A percentile compares a stretch with the other conserved stretches of the same genome.
Evolutionary conservation across 106 monocot genomes (phyloP).

Genomic region (Triglochin maritima): DNA sequence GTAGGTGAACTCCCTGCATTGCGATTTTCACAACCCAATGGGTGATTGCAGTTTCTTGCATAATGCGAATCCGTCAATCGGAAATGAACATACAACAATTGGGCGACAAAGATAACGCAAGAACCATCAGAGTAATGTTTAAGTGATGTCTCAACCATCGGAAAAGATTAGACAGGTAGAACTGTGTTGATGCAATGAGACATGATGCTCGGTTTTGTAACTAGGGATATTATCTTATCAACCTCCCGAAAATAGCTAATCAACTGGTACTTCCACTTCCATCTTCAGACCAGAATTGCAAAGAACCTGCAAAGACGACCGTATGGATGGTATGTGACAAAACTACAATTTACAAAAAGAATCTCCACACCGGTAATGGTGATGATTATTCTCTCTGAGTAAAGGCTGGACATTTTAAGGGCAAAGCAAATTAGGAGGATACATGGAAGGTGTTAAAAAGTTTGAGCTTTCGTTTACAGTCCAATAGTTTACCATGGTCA

Average conservation of each 20-base stretch:
- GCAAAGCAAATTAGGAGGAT: neutral
- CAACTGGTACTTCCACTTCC: constrained; percentile 70
- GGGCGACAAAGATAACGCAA: no score
- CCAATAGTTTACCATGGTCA: neutral
- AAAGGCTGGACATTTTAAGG: no score
- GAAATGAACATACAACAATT: no score
- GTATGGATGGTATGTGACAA: neutral
- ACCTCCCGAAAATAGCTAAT: neutral
- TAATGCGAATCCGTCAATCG: no score
- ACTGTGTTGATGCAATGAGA: neutral
- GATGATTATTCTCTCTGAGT: neutral
- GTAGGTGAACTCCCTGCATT: no score
- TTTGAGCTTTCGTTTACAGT: neutral
- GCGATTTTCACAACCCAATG: no score
- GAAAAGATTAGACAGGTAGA: neutral
- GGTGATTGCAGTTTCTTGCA: no score
- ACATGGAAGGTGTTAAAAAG: neutral
- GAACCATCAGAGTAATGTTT: no score
- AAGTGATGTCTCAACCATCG: no score
- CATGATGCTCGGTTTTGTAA: neutral
- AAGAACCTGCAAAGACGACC: constrained; percentile 30
- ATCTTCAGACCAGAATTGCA: constrained; percentile 50
- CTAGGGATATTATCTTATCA: neutral
- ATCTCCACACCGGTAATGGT: neutral
- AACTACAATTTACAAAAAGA: neutral